Evolutionary conservation across 495 filamentous ascomycete species (phyloP), one percentile per base, ranked within the genome.

Genomic region (Neurospora sp.): DNA sequence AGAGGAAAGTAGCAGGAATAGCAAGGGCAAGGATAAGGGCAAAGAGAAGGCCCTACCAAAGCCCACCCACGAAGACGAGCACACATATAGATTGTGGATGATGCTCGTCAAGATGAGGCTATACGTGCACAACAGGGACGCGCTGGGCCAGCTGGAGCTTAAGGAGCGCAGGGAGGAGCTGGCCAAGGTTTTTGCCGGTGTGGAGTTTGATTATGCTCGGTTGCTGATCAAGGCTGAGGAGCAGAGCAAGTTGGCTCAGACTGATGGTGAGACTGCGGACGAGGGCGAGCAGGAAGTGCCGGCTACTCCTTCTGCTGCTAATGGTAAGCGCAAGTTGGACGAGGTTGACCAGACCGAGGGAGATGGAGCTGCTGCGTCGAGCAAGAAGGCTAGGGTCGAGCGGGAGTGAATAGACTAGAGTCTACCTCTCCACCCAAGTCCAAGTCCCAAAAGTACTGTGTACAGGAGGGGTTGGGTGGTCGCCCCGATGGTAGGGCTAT

Each of bases 201-300:
- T 97, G n/a, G 90, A 93, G 79, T 91, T 91, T 70, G 94, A 96
- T 39, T 98, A 96, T 81, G 88, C 89, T 39, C 82, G 88, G 48
- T 81, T 96, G 40, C 81, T 98, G 72, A 81, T 73, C 68, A 79
- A 71, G 80, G 80, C 73, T 27, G 79, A 75, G 37, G 74, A 79
- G 16, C 78, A 79, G 70, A 61, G 70, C 20, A 78, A 77, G 70
- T 16, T 61, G 53, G 53, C 53, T 31, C 42, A 46, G 18, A 14
- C 48, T 31, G 22, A 3, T 35, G 53, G 7, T 18, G 39, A 41
- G 7, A 2, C 20, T 18, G 37, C 12, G 12, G 14, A 14, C 39
- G 40, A 16, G 39, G 39, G 12, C 39, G 71, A 71, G 18, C 69
- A 77, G 9, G 0, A 61, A 2, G 53, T 31, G 12, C 74, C 48